Evolutionary conservation across 371 early-diverging fungal species (phyloP), one percentile per base, ranked within the genome.

Genomic region (Mortierella sp.): DNA sequence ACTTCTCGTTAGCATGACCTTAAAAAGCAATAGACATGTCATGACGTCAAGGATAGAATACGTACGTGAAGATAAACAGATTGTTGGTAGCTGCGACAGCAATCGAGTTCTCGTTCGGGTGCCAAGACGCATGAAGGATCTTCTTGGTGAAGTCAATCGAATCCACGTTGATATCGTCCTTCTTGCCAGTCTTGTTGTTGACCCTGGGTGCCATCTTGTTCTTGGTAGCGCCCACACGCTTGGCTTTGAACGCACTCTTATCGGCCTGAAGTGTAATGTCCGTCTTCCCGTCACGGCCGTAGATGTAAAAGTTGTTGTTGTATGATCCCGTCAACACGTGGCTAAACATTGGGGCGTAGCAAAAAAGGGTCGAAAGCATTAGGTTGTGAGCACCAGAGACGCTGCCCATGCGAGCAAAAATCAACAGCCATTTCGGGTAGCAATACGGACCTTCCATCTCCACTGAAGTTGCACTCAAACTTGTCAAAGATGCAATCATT

Each of bases 401-500:
- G n/a, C n/a, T n/a, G n/a, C n/a, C n/a, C n/a, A n/a, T n/a, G n/a
- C n/a, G n/a, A n/a, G n/a, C n/a, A n/a, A n/a, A n/a, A n/a, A n/a
- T n/a, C n/a, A n/a, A n/a, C n/a, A n/a, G n/a, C n/a, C n/a, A n/a
- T n/a, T n/a, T n/a, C n/a, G n/a, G n/a, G n/a, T n/a, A n/a, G n/a
- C n/a, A n/a, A n/a, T n/a, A n/a, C n/a, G n/a, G n/a, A 82, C 82
- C 64, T 78, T 64, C 96, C 96, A 73, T 97, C 94, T 17, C 97
- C 98, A 71, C 94, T 94, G 70, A 96, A 94, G 48, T 89, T 94
- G 84, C 97, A 96, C 80, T 98, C 99, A 68, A 98, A 98, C 82
- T 98, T 98, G 85, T 98, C 99, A 85, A 98, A 98, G 74, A 98
- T 98, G 82, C 95, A 96, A 79, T 98, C 99, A 81, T 96, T 98